These are phyloP conservation scores for Blastobotrys petasosporus DNA, from an alignment of 1,139 yeast species.

Conservation along the genomic window DNA sequence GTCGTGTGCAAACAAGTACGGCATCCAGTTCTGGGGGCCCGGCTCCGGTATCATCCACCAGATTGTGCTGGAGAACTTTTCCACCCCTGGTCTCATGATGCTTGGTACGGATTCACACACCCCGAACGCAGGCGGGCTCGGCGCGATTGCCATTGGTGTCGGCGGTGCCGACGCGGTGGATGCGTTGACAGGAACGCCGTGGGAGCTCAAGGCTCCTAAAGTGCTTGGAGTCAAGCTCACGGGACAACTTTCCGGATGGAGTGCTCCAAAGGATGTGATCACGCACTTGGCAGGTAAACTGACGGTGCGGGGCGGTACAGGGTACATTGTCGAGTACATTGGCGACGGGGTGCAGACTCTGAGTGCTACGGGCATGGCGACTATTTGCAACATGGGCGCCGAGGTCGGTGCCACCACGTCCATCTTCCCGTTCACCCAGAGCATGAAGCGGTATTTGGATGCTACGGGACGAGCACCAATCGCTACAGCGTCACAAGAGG, in stretches of 20 bases:
- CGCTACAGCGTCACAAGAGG: slow-evolving; percentile 70
- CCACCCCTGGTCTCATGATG: slow-evolving; percentile 94
- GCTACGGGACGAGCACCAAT: slow-evolving; percentile 80
- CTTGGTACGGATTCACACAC: slow-evolving; percentile 96
- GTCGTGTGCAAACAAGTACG: slow-evolving; percentile 86
- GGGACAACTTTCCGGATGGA: slow-evolving; percentile 84
- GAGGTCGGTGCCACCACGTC: slow-evolving; percentile 98
- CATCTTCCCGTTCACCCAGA: slow-evolving; percentile 88
- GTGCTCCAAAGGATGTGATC: slow-evolving; percentile 94
- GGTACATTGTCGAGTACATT: slow-evolving; percentile 88
- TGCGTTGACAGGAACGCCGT: slow-evolving; percentile 93
- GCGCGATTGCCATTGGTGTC: slow-evolving; percentile 95
- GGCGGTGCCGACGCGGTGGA: slow-evolving; percentile 99
- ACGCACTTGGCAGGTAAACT: slow-evolving; percentile 81
- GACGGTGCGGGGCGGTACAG: slow-evolving; percentile 98
- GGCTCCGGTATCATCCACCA: slow-evolving; percentile 98
- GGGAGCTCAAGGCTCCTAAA: slow-evolving; percentile 98
- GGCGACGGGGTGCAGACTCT: slow-evolving; percentile 86
- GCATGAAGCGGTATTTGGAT: slow-evolving; percentile 71
- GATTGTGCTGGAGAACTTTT: slow-evolving; percentile 89
- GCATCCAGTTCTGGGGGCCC: slow-evolving; percentile 98
- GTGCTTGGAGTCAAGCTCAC: slow-evolving; percentile 85
- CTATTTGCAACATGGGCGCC: slow-evolving; percentile 99
- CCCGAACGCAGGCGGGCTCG: slow-evolving; percentile 97
- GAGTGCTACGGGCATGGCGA: slow-evolving; percentile 98